Base-by-base conservation (phyloP, 106 monocot genomes). In the Agapanthus africanus region DNA sequence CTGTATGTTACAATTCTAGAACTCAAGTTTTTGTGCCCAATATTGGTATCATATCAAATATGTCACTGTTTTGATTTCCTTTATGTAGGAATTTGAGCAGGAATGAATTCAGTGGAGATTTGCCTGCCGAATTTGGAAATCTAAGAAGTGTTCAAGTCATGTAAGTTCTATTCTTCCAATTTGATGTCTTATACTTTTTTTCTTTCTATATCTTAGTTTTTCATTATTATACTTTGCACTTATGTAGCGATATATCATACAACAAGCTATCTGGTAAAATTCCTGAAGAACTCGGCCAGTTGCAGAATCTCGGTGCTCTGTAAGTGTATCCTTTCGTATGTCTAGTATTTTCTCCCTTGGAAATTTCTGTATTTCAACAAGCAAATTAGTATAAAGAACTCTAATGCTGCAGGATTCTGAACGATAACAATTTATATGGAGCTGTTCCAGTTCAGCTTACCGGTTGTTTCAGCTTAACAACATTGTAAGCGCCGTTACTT, bases 91-190 rank as follows among this genome's bases (percentile, higher is more conserved):
- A 93, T 70, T 67, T 99, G 70, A 99, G 99, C 70, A 79, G 74
- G 65, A 99, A 99, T 63, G 41, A 73, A 50, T 75, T 99, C 33
- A 71, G 22, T 74, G 90, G 87, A 40, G 40, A 42, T 49, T 37
- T 93, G 23, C 93, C 99, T 54, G 73, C 75, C 11, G 99, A 99
- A 75, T 93, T 99, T 69, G 90, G 92, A 10, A 93, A 93, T 71
- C 84, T 99, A 40, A 87, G 99, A 79, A 99, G 99, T 70, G 82
- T 93, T 60, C 90, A 93, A 90, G 70, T 90, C 71, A 80, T 99
- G 99, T 90, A 78, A 62, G 87, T 84, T 32, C 28, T 35, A n/a
- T n/a, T n/a, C n/a, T n/a, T n/a, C n/a, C n/a, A n/a, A n/a, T n/a
- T 26, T 30, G 0, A 15, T 73, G 13, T 16, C 11, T 61, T 61